A percentile compares a stretch with the other conserved stretches of the same genome.
Evolutionary conservation across 495 filamentous ascomycete species (phyloP).

Genomic region (Penicillium coffeae): DNA sequence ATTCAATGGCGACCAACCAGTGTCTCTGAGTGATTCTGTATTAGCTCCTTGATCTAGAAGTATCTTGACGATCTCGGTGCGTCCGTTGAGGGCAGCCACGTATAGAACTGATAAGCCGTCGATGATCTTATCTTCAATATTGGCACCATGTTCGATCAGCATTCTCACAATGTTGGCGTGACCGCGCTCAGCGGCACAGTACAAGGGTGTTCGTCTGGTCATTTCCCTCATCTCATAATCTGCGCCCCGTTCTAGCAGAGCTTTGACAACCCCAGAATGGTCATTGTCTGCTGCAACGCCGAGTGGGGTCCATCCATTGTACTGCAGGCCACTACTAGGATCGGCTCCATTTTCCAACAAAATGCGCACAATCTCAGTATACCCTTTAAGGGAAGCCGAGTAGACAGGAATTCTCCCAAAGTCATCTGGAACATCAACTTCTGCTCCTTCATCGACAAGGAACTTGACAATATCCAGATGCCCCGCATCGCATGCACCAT

Average conservation of each 20-base stretch:
- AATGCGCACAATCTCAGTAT: neutral
- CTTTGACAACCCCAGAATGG: too few relatives aligned
- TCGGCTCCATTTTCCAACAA: neutral
- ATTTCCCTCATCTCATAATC: too few relatives aligned
- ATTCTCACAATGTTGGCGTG: too few relatives aligned
- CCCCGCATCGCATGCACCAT: neutral
- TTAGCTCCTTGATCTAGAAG: neutral
- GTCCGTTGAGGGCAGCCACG: neutral
- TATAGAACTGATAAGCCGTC: neutral
- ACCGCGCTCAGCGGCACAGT: neutral
- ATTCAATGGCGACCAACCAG: neutral
- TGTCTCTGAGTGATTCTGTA: too few relatives aligned
- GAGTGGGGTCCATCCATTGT: neutral
- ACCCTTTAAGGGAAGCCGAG: neutral
- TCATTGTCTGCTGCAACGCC: too few relatives aligned
- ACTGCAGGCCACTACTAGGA: neutral
- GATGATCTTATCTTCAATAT: neutral
- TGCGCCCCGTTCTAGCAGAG: too few relatives aligned
- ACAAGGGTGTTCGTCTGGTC: neutral
- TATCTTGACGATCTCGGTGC: neutral
- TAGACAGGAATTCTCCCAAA: neutral
- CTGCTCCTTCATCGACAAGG: neutral
- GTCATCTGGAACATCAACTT: neutral
- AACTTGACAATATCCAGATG: neutral
- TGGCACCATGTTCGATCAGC: neutral